Evolutionary conservation across 176 grass and related monocot species (phyloP), one percentile per base, ranked within the genome.

Genomic region (Ensete glaucum): DNA sequence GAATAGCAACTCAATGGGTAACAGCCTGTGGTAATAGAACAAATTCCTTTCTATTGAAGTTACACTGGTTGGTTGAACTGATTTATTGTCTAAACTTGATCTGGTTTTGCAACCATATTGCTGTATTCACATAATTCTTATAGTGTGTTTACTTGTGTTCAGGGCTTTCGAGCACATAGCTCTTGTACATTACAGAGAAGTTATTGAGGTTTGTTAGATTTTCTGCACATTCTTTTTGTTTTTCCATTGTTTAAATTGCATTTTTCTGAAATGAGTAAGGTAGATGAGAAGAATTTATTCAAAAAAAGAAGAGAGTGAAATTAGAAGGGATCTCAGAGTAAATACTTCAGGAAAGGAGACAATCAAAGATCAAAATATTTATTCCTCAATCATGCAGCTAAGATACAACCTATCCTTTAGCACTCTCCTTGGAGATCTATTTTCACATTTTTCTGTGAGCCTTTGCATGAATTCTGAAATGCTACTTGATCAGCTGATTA

Each of bases 131-230:
- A 20, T 1, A 69, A 13, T 9, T 65, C 27, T 65, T 29, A 26
- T 26, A 26, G 63, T 69, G 14, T 50, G 9, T 16, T 54, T 54
- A 55, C 72, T 6, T 83, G 20, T 96, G 79, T 93, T 54, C 95
- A 99, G 96, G 84, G 86, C 76, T 73, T 95, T 91, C 81, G 88
- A 94, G 0, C 91, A 99, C 81, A 93, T 99, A 53, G 91, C 87
- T 77, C 63, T 99, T 82, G 96, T 99, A 73, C 96, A 99, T 66
- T 99, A 99, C 27, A 89, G 91, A 86, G 96, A 94, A 84, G 73
- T 80, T 65, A n/a, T 29, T 48, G 86, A 94, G 90, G 96, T 98
- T 74, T 69, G 85, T 79, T 77, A 77, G 11, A 62, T 75, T 76
- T 58, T 72, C 11, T 77, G 21, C 19, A 23, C 50, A 9, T 50